These are phyloP conservation scores for Prunus mongolica DNA, from an alignment of 306 rosid genomes.

Conservation along the genomic window DNA sequence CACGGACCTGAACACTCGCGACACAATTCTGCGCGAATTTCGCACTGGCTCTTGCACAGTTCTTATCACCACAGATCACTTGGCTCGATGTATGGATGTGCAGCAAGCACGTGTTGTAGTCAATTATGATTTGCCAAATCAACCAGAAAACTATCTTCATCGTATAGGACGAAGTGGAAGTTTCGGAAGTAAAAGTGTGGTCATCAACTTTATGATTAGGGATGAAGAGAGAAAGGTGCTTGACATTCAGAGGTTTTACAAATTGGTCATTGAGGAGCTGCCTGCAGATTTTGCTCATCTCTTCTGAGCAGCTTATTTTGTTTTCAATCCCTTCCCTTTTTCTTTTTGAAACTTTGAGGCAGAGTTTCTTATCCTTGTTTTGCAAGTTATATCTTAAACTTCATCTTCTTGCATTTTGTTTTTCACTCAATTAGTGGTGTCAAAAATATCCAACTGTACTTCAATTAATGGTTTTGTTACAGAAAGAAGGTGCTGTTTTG, in stretches of 20 bases:
- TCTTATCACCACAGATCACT: conserved; percentile 85
- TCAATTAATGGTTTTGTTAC: neutral
- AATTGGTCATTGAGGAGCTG: conserved; percentile 82
- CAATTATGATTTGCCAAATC: conserved; percentile 91
- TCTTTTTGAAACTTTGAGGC: conserved; percentile 15
- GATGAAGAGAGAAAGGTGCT: conserved; percentile 80
- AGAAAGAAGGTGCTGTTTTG: too few species aligned
- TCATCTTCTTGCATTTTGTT: neutral
- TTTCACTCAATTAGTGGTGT: conserved; percentile 27
- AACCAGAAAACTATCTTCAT: conserved; percentile 95
- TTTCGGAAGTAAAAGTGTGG: conserved; percentile 89
- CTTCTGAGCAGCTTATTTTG: conserved; percentile 55
- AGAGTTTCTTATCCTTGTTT: conserved; percentile 20
- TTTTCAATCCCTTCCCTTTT: neutral
- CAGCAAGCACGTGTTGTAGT: conserved; percentile 91
- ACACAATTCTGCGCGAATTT: conserved; percentile 92
- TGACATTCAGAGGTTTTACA: conserved; percentile 92
- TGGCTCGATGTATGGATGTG: conserved; percentile 98
- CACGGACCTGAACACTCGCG: conserved; percentile 94
- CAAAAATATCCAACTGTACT: conserved; percentile 30
- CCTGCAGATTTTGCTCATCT: conserved; percentile 82
- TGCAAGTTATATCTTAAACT: conserved; percentile 20
- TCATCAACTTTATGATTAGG: conserved; percentile 76
- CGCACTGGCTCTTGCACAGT: conserved; percentile 92
- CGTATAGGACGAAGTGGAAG: conserved; percentile 94